These are phyloP conservation scores for Pichia sp. DNA, from an alignment of 1,139 yeast genomes.

Conservation along the genomic window DNA sequence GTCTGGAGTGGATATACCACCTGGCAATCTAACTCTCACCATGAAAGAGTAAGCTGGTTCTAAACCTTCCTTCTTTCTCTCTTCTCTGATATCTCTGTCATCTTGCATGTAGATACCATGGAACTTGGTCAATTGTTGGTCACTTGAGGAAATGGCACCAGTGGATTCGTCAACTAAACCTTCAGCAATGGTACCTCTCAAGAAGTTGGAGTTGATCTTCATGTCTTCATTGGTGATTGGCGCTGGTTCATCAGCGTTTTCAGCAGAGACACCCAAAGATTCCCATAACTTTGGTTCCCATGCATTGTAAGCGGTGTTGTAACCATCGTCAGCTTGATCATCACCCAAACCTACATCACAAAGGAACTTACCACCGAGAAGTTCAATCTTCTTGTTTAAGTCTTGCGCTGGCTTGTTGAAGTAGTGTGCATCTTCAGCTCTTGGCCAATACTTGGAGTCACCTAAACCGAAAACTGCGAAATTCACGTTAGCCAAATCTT, in stretches of 20 bases:
- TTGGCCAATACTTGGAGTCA: conserved; percentile 95
- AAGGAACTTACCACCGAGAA: conserved; percentile 68
- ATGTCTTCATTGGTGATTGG: conserved; percentile 96
- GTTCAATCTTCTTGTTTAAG: conserved; percentile 51
- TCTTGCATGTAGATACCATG: conserved; percentile 99
- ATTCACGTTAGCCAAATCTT: conserved; percentile 64
- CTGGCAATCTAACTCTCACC: conserved; percentile 95
- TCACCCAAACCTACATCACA: conserved; percentile 85
- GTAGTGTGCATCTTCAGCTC: conserved; percentile 90
- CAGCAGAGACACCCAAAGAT: conserved; percentile 83
- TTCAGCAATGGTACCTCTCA: conserved; percentile 91
- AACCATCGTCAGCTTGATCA: conserved; percentile 97
- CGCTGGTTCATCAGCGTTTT: conserved; percentile 83
- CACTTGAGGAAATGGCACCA: conserved; percentile 89
- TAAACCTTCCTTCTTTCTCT: conserved; percentile 82
- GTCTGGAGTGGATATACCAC: conserved; percentile 80
- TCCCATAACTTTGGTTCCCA: conserved; percentile 90
- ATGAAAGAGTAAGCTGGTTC: conserved; percentile 96
- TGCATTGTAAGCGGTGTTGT: conserved; percentile 74
- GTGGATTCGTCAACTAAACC: conserved; percentile 78
- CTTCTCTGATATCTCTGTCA: conserved; percentile 93
- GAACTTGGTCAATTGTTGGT: conserved; percentile 92
- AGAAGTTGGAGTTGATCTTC: conserved; percentile 76
- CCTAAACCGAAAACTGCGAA: conserved; percentile 86
- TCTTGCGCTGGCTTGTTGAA: conserved; percentile 91